Percentiles rank a stretch among this genome's conserved stretches.
Conservation (phyloP, 2,329 filamentous ascomycete species). For the Orbilia ellipsospora region DNA sequence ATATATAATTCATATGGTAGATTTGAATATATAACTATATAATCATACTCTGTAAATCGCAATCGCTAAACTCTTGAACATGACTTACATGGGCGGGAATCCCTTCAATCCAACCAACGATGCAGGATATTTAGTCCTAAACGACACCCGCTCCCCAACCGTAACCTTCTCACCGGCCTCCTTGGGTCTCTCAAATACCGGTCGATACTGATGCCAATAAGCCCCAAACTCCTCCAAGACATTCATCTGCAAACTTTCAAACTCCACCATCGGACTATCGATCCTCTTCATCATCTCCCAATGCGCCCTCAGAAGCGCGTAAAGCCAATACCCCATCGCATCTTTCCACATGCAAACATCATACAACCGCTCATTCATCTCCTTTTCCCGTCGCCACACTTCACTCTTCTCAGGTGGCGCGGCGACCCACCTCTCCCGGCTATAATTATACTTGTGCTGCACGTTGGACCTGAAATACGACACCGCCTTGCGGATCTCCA, state of each 20-base stretch:
- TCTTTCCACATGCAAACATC: conserved; percentile 50
- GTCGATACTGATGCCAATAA: conserved; percentile 38
- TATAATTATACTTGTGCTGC: conserved; percentile 37
- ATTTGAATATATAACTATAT: not conserved
- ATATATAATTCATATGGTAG: not conserved
- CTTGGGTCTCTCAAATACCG: conserved; percentile 42
- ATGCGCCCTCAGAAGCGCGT: conserved; percentile 36
- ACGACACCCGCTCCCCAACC: conserved; percentile 41
- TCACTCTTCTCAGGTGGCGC: conserved; percentile 21
- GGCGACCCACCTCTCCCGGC: conserved; percentile 27
- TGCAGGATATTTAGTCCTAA: conserved; percentile 36
- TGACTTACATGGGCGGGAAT: conserved; percentile 33
- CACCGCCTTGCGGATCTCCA: conserved; percentile 36
- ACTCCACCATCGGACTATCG: conserved; percentile 28
- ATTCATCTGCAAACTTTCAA: conserved; percentile 46
- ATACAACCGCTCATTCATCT: conserved; percentile 43
- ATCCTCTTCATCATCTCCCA: conserved; percentile 26
- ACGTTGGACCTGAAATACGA: conserved; percentile 33
- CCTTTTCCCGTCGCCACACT: conserved; percentile 26
- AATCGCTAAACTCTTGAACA: not conserved
- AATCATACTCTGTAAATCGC: conserved; percentile 1
- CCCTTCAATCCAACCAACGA: conserved; percentile 46
- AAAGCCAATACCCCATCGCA: conserved; percentile 52
- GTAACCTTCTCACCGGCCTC: conserved; percentile 22
- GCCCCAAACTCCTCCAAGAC: conserved; percentile 47